phyloP scores from a whole-genome alignment of 257 asterid species.

The Solanum clarkiae region DNA sequence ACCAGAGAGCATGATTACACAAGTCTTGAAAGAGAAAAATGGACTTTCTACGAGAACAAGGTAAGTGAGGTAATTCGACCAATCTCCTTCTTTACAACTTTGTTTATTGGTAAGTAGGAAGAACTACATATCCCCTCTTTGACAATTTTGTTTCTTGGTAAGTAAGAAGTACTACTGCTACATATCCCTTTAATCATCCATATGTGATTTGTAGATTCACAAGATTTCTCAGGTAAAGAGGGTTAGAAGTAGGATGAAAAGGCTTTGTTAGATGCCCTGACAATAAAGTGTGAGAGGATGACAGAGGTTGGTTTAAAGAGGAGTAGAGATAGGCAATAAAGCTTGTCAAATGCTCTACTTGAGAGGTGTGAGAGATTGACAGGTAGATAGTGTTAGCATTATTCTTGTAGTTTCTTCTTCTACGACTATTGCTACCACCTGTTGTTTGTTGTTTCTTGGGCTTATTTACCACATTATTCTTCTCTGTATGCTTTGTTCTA shows the following conservation, averaged over 20 bases:
- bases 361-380: neutral
- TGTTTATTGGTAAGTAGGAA: too few species aligned
- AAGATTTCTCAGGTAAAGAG: neutral
- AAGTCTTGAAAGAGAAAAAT: neutral
- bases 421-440: neutral
- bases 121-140: too few species aligned
- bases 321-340: neutral
- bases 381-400: neutral
- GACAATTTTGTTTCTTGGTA: neutral
- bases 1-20: slow-evolving; percentile 9
- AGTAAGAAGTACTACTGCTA: neutral
- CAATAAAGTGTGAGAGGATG: neutral
- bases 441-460: neutral
- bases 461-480: neutral
- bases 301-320: neutral
- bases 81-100: too few species aligned
- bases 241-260: neutral
- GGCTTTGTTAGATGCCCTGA: neutral
- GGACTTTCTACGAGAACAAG: neutral
- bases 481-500: neutral
- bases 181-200: neutral
- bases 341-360: neutral
- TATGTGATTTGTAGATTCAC: neutral
- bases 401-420: neutral
- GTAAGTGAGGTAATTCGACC: neutral